Evolutionary conservation across 2,329 filamentous ascomycete species (phyloP), one percentile per base, ranked within the genome.

Genomic region (Fusarium nygamai): DNA sequence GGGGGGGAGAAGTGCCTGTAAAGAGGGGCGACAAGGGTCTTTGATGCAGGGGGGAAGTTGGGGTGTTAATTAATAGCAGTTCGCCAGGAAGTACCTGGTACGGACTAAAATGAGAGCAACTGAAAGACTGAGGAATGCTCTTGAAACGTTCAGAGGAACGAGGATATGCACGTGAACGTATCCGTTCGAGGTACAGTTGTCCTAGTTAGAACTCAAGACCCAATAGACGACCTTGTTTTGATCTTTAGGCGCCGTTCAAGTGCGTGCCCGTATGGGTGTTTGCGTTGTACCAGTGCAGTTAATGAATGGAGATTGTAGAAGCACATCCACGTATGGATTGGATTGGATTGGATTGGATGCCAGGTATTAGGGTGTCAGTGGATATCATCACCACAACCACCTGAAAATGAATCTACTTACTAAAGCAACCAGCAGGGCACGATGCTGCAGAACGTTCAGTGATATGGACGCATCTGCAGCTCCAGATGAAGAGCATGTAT

Each of bases 1-100:
- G n/a, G 66, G 57, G 66, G 61, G 64, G 57, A 38, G 60, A 66
- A 62, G 64, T 56, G 64, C 34, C 64, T 59, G 60, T 61, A 59
- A 62, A 60, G 72, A 73, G 72, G 59, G 63, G 54, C 61, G 68
- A 69, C 76, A 67, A 61, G 76, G 76, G 56, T 77, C 22, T 59
- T 54, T 44, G n/a, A 78, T 73, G 76, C 76, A 78, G 76, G 76
- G 76, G 76, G 76, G 50, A 54, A 54, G 63, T 66, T 27, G 68
- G 69, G 69, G 71, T 53, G 63, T 75, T 67, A 59, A 74, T 74
- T 68, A 75, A 36, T 38, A 59, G 44, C 43, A 57, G 48, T 53
- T 44, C 69, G 56, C 72, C 44, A 65, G 38, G 39, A 74, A 46
- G 67, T 64, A 60, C 58, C 58, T 27, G 63, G 61, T 58, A 64